A percentile compares a stretch with the other conserved stretches of the same genome.
Conservation (phyloP, 768 basidiomycete species). For the Melanogaster broomeanus region DNA sequence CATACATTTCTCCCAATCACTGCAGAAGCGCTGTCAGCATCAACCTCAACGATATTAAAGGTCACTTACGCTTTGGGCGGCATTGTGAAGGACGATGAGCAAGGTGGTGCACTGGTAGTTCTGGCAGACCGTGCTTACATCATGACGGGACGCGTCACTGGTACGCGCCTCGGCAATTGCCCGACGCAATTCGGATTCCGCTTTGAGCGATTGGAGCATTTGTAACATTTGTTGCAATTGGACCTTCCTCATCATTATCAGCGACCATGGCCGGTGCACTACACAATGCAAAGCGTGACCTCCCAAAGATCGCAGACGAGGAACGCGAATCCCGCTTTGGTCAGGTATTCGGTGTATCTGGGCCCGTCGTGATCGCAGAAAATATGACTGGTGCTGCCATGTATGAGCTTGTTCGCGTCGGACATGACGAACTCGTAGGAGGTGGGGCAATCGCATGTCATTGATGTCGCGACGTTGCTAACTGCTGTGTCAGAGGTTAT, state of each 20-base stretch:
- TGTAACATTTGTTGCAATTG: too few species aligned
- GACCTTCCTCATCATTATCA: conserved; percentile 2
- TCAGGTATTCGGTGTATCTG: conserved; percentile 93
- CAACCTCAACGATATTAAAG: background rate
- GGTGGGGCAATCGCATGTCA: conserved; percentile 49
- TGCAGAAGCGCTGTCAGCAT: conserved; percentile 34
- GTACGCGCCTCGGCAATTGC: conserved; percentile 27
- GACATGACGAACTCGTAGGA: conserved; percentile 97
- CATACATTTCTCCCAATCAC: conserved; percentile 99
- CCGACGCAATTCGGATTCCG: conserved; percentile 30
- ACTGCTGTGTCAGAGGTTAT: conserved; percentile 82
- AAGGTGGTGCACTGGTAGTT: conserved; percentile 16
- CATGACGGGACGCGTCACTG: conserved; percentile 39
- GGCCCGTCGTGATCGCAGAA: conserved; percentile 95
- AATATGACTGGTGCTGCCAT: conserved; percentile 96
- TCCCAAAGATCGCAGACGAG: conserved; percentile 89
- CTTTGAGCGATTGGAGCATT: conserved; percentile 30
- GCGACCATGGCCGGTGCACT: conserved; percentile 87
- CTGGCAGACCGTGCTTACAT: conserved; percentile 15
- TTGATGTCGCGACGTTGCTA: conserved; percentile 5
- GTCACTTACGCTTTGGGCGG: conserved; percentile 91
- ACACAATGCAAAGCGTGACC: conserved; percentile 84
- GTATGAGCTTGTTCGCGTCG: conserved; percentile 98
- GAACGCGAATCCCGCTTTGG: conserved; percentile 86
- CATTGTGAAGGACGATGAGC: conserved; percentile 53